Conservation (phyloP, 441 rosid species). For the Capsella rubella region DNA sequence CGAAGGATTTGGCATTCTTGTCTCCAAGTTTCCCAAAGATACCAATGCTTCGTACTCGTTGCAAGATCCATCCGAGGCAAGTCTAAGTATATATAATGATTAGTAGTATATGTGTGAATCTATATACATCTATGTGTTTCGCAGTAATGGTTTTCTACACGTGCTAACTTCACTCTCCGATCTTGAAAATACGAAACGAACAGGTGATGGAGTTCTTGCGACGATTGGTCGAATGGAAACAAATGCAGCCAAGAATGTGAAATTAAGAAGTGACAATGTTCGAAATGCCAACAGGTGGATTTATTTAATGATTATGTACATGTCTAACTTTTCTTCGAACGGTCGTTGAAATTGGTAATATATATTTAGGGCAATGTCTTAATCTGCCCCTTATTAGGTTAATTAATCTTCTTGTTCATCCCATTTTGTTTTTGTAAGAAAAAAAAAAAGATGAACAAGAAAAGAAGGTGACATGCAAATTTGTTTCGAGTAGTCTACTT, state of each 20-base stretch:
- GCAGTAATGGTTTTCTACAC: conserved; percentile 4
- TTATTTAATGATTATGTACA: conserved; percentile 28
- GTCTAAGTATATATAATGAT: conserved; percentile 20
- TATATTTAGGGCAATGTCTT: conserved; percentile 29
- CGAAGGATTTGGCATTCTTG: conserved; percentile 87
- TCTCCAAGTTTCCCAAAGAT: conserved; percentile 78
- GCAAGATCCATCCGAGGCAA: conserved; percentile 82
- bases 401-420: conserved; percentile 37
- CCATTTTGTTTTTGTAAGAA: conserved; percentile 37
- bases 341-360: conserved; percentile 14
- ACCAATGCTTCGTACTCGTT: conserved; percentile 78
- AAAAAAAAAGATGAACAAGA: conserved; percentile 31
- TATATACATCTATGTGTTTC: background rate
- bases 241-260: conserved; percentile 44
- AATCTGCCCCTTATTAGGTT: background rate
- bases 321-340: conserved; percentile 36
- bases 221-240: conserved; percentile 46
- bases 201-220: conserved; percentile 62
- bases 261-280: conserved; percentile 16
- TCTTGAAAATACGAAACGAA: conserved; percentile 6
- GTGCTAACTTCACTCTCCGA: conserved; percentile 21
- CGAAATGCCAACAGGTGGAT: conserved; percentile 24
- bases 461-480: background rate
- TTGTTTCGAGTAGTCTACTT: conserved; percentile 10
- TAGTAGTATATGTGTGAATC: background rate